Percentiles rank a stretch among this genome's conserved stretches.
phyloP scores from a whole-genome alignment of 2,329 filamentous ascomycete species.

The Penicillium capsulatum region DNA sequence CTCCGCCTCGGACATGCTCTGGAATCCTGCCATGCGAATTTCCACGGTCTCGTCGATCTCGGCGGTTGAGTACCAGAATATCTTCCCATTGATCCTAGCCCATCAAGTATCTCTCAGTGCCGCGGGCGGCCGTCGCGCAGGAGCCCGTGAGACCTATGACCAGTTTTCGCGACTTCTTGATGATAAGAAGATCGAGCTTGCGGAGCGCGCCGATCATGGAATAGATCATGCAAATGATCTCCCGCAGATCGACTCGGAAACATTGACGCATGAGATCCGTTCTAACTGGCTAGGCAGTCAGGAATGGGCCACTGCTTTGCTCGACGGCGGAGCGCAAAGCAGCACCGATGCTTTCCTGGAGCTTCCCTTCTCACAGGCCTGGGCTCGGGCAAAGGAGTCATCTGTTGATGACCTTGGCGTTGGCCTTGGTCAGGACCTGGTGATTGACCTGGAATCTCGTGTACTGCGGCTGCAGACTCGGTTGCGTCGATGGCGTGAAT shows the following conservation, averaged over 20 bases:
- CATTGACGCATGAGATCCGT: slow-evolving; percentile 49
- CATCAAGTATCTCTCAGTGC: slow-evolving; percentile 65
- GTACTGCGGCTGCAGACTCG: slow-evolving; percentile 64
- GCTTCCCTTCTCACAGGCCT: slow-evolving; percentile 65
- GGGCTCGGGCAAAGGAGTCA: slow-evolving; percentile 62
- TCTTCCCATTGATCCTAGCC: slow-evolving; percentile 67
- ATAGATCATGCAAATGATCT: slow-evolving; percentile 28
- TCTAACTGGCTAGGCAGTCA: slow-evolving; percentile 75
- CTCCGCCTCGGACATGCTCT: slow-evolving; percentile 36
- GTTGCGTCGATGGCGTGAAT: slow-evolving; percentile 69
- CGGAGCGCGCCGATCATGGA: slow-evolving; percentile 27
- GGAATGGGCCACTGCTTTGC: slow-evolving; percentile 66
- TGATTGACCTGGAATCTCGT: slow-evolving; percentile 68
- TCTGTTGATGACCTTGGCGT: slow-evolving; percentile 41
- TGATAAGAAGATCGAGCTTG: slow-evolving; percentile 57
- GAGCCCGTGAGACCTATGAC: slow-evolving; percentile 55
- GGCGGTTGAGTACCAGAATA: slow-evolving; percentile 32
- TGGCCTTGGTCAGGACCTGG: slow-evolving; percentile 29
- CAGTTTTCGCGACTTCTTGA: slow-evolving; percentile 64
- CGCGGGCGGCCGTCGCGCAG: slow-evolving; percentile 57
- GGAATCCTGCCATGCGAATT: slow-evolving; percentile 52
- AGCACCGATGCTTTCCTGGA: slow-evolving; percentile 61
- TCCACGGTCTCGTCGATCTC: slow-evolving; percentile 49
- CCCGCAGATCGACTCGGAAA: slow-evolving; percentile 32
- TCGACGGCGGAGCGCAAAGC: slow-evolving; percentile 60